phyloP scores from a whole-genome alignment of 176 grass and related monocot genomes.

The Rhynchospora breviuscula region DNA sequence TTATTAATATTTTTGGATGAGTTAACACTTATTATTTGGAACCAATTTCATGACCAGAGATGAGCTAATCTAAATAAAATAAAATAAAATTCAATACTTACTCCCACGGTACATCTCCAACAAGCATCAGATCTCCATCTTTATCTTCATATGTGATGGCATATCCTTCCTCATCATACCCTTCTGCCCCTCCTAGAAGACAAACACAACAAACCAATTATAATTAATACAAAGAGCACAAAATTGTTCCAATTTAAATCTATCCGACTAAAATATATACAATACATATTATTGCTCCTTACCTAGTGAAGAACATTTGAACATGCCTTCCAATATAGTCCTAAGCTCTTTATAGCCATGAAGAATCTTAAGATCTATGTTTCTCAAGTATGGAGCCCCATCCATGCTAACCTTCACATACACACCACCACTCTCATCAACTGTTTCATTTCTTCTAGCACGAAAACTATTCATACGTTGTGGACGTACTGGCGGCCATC shows the following conservation, averaged over 20 bases:
- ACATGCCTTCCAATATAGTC: conserved; percentile 31
- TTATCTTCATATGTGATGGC: conserved; percentile 37
- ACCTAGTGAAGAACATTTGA: conserved; percentile 39
- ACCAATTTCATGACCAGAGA: neutral
- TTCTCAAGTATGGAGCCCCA: conserved; percentile 35
- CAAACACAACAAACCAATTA: neutral
- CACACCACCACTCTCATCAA: conserved; percentile 4
- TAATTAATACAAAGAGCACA: conserved; percentile 1
- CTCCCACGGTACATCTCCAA: conserved; percentile 42
- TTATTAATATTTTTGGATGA: neutral
- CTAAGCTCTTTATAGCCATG: conserved; percentile 32
- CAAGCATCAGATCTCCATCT: conserved; percentile 41
- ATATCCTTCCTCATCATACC: conserved; percentile 28
- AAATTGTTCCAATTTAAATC: neutral
- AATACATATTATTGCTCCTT: neutral
- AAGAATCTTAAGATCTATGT: conserved; percentile 33
- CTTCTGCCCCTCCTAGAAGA: conserved; percentile 26
- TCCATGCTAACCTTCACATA: conserved; percentile 44
- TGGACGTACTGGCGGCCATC: conserved; percentile 30
- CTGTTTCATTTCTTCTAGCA: neutral
- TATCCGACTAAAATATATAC: neutral
- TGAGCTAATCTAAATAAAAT: neutral
- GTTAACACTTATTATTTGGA: neutral
- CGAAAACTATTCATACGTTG: conserved; percentile 37
- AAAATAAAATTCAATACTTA: conserved; percentile 18